phyloP scores from a whole-genome alignment of 2,329 filamentous ascomycete species.

The Aspergillus aculeatinus region DNA sequence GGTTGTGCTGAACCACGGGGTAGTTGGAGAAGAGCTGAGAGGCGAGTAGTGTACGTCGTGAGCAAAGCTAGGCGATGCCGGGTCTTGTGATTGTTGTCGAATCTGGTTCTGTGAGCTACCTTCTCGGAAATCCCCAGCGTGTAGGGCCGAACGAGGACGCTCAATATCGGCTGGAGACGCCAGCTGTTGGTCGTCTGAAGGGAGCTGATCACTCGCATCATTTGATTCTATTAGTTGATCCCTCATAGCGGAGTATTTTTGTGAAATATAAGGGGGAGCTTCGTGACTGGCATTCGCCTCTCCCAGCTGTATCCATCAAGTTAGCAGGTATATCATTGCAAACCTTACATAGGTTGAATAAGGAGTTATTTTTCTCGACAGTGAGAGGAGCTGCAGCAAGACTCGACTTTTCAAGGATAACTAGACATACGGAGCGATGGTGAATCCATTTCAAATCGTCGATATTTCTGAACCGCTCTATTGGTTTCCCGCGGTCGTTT shows the following conservation, averaged over 20 bases:
- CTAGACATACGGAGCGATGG: slow-evolving; percentile 57
- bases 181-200: slow-evolving; percentile 43
- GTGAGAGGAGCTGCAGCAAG: neutral
- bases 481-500: slow-evolving; percentile 71
- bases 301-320: slow-evolving; percentile 11
- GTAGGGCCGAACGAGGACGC: slow-evolving; percentile 72
- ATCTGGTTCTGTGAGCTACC: slow-evolving; percentile 28
- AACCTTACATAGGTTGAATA: neutral
- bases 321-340: slow-evolving; percentile 3
- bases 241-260: slow-evolving; percentile 21
- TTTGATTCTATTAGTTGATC: slow-evolving; percentile 16
- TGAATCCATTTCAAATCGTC: slow-evolving; percentile 74
- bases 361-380: neutral
- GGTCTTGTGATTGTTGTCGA: slow-evolving; percentile 28
- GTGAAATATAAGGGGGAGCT: slow-evolving; percentile 26
- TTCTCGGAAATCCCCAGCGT: slow-evolving; percentile 62
- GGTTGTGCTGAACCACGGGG: slow-evolving; percentile 53
- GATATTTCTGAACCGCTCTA: slow-evolving; percentile 77
- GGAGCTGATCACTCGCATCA: slow-evolving; percentile 20
- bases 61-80: slow-evolving; percentile 21
- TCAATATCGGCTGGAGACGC: slow-evolving; percentile 67
- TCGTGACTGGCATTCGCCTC: slow-evolving; percentile 13
- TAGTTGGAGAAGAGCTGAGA: slow-evolving; percentile 53
- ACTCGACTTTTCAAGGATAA: neutral
- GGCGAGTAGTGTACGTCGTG: slow-evolving; percentile 16